Base-by-base conservation (phyloP, 257 asterid species). In the Linaria vulgaris region DNA sequence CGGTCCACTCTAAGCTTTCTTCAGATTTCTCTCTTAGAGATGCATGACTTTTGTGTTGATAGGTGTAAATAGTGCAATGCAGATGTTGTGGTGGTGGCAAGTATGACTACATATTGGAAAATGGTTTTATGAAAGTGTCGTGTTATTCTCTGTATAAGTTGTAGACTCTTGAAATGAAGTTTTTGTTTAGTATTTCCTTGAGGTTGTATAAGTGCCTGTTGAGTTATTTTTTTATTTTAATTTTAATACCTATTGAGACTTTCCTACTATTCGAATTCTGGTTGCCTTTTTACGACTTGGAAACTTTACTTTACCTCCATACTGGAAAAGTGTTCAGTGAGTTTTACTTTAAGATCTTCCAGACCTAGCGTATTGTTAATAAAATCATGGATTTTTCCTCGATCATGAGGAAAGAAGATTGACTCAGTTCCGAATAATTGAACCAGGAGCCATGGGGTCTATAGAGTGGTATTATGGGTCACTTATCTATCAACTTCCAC, bases 301-400 rank as follows among this genome's bases (percentile, higher is more conserved):
- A 44, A 13, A 44, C 4, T 1, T 14, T 44, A 13, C 17, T 44
- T 13, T n/a, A 4, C 3, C 17, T 44, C 13, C 49, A 5, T 13
- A 5, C 9, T 13, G 17, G 49, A 44, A n/a, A 44, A 44, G 2
- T 2, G 17, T 44, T 34, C 4, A 55, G 56, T 46, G 19, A 56
- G 59, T 38, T 38, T 58, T 48, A 20, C 51, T 21, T 54, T 24
- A 11, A 62, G 9, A 25, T 19, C 53, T 64, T 50, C 27, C 50
- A 25, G 12, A 20, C 20, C 27, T 50, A 43, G 4, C 19, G 50
- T 37, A 39, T 37, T 52, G 17, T 5, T 16, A 15, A 12, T 13
- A 41, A 4, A 60, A 30, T 43, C 17, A 41, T 58, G 58, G 44
- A 44, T 27, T 55, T 27, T 57, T 41, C 43, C 38, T 67, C 14